phyloP scores from a whole-genome alignment of 1,284 basidiomycete genomes.

The Ganoderma meredithae region DNA sequence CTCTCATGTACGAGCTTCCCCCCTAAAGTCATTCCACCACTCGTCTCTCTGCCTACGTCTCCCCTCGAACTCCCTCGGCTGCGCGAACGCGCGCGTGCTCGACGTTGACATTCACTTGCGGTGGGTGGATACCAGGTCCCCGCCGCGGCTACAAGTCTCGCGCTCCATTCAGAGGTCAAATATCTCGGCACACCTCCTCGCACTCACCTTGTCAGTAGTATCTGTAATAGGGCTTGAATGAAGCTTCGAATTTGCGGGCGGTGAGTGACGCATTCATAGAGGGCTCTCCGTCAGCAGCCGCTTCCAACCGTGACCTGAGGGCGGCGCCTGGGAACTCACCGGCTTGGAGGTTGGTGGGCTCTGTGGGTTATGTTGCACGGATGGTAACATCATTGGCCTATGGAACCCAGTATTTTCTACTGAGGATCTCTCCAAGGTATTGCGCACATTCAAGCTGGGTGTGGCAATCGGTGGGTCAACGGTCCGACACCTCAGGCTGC shows the following conservation, averaged over 20 bases:
- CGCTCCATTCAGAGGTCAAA: neutral
- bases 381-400: conserved; percentile 17
- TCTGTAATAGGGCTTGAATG: neutral
- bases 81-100: conserved; percentile 13
- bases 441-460: conserved; percentile 23
- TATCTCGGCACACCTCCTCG: neutral
- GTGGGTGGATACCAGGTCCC: too few species aligned
- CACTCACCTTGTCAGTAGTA: conserved; percentile 8
- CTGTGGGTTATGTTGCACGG: conserved; percentile 8
- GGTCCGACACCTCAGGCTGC: neutral
- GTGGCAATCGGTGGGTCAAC: neutral
- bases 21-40: neutral
- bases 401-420: conserved; percentile 6
- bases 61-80: neutral
- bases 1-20: conserved; percentile 8
- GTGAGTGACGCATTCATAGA: neutral
- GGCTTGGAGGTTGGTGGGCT: conserved; percentile 11
- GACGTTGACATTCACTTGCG: conserved; percentile 21
- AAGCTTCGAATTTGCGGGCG: conserved; percentile 8
- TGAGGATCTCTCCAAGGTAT: conserved; percentile 7
- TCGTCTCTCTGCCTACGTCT: neutral
- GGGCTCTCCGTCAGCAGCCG: conserved; percentile 12
- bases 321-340: conserved; percentile 16
- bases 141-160: conserved; percentile 10
- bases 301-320: neutral